A percentile compares a stretch with the other conserved stretches of the same genome.
phyloP scores from a whole-genome alignment of 305 asterid species.

The Rubia tinctorum region DNA sequence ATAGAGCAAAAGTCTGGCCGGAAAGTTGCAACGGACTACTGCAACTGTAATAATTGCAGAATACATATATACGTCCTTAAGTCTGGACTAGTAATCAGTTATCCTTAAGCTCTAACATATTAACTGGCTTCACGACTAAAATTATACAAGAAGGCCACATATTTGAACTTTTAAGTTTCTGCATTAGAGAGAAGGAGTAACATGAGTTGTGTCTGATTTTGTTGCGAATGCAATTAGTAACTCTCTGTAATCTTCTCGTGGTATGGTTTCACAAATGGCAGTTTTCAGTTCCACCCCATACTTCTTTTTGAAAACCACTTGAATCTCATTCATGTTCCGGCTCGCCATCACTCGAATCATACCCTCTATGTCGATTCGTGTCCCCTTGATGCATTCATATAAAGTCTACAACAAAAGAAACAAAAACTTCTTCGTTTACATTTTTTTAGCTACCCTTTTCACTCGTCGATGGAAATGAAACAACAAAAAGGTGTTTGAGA shows the following conservation, averaged over 20 bases:
- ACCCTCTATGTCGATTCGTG: constrained; percentile 32
- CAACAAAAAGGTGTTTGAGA: neutral
- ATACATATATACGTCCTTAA: neutral
- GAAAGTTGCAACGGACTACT: neutral
- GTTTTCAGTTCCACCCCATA: constrained; percentile 34
- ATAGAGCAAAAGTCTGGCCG: neutral
- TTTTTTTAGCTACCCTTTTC: neutral
- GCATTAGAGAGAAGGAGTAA: neutral
- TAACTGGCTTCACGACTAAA: neutral
- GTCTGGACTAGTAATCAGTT: neutral
- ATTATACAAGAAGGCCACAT: neutral
- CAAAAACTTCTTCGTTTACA: neutral
- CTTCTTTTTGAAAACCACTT: constrained; percentile 37
- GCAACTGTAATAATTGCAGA: neutral
- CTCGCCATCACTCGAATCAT: constrained; percentile 47
- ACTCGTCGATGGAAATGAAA: neutral
- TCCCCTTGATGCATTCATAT: constrained; percentile 43
- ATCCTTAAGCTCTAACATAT: neutral
- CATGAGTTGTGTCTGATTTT: constrained; percentile 23
- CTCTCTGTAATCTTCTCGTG: constrained; percentile 38
- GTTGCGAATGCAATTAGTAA: constrained; percentile 46
- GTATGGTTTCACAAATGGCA: constrained; percentile 34
- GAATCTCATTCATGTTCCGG: constrained; percentile 52
- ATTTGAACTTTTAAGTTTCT: neutral
- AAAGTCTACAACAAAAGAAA: constrained; percentile 49